Percentiles rank a stretch among this genome's conserved stretches.
Conservation (phyloP, 257 asterid species). For the Forsythia suspensa region DNA sequence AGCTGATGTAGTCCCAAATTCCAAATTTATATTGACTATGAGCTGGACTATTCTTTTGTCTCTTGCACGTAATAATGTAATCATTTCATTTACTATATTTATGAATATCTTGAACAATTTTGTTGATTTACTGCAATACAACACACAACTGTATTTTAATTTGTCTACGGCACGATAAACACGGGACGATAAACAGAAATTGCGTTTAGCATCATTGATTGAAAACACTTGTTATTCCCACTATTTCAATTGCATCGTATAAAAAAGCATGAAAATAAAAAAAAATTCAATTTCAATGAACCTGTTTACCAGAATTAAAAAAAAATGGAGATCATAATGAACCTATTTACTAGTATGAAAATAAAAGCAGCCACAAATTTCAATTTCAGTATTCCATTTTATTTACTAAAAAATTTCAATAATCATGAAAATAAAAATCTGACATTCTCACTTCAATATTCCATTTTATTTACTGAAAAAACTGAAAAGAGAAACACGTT, state of each 20-base stretch:
- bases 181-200: not conserved
- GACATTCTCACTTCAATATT: too few relatives aligned
- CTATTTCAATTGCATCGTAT: not conserved
- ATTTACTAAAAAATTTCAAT: too few relatives aligned
- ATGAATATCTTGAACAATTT: constrained; percentile 4
- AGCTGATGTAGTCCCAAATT: constrained; percentile 1
- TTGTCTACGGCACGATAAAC: not conserved
- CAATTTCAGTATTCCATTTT: too few relatives aligned
- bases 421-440: too few relatives aligned
- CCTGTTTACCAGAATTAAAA: too few relatives aligned
- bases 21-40: not conserved
- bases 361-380: too few relatives aligned
- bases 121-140: not conserved
- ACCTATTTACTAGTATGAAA: too few relatives aligned
- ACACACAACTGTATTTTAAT: not conserved
- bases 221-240: not conserved
- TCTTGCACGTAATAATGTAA: not conserved
- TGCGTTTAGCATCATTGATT: not conserved
- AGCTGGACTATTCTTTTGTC: not conserved
- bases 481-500: too few relatives aligned
- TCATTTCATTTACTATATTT: not conserved
- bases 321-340: too few relatives aligned
- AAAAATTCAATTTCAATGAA: too few relatives aligned
- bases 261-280: too few relatives aligned
- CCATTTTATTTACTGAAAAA: too few relatives aligned